phyloP scores from a whole-genome alignment of 2,329 filamentous ascomycete species.

The Cordyceps pruinosa region DNA sequence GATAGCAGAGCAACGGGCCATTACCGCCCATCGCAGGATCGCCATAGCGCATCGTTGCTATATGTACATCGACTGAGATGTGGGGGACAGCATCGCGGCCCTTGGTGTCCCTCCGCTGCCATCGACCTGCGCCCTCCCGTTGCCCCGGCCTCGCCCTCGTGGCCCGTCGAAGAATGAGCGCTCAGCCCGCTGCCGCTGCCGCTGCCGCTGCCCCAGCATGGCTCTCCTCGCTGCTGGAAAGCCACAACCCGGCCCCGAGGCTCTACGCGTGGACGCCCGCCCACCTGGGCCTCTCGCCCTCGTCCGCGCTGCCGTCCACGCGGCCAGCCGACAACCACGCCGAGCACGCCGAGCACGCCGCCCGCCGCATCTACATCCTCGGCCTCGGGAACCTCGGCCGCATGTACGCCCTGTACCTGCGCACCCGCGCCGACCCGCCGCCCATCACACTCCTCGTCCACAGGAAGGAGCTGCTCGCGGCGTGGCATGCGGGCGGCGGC shows the following conservation, averaged over 20 bases:
- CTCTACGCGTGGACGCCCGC: constrained; percentile 30
- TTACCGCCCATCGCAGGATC: neutral
- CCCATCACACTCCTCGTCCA: constrained; percentile 79
- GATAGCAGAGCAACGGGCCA: neutral
- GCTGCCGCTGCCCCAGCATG: constrained; percentile 22
- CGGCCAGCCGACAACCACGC: constrained; percentile 12
- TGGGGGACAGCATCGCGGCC: neutral
- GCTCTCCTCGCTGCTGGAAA: constrained; percentile 25
- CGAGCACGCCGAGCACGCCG: too few species aligned
- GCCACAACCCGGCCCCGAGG: constrained; percentile 23
- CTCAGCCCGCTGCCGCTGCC: neutral
- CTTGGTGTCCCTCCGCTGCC: neutral
- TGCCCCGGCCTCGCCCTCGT: neutral
- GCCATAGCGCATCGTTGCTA: neutral
- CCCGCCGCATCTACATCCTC: constrained; percentile 63
- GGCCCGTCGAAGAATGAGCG: neutral
- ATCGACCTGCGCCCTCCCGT: neutral
- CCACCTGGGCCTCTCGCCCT: constrained; percentile 20
- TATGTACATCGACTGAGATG: neutral
- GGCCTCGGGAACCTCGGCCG: constrained; percentile 77
- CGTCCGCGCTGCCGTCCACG: neutral
- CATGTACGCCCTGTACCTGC: constrained; percentile 68
- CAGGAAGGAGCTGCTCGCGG: constrained; percentile 40
- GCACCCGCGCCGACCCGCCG: constrained; percentile 50
- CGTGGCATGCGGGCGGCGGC: constrained; percentile 39